Base-by-base conservation (phyloP, 2,329 filamentous ascomycete species). In the Colletotrichum horii region DNA sequence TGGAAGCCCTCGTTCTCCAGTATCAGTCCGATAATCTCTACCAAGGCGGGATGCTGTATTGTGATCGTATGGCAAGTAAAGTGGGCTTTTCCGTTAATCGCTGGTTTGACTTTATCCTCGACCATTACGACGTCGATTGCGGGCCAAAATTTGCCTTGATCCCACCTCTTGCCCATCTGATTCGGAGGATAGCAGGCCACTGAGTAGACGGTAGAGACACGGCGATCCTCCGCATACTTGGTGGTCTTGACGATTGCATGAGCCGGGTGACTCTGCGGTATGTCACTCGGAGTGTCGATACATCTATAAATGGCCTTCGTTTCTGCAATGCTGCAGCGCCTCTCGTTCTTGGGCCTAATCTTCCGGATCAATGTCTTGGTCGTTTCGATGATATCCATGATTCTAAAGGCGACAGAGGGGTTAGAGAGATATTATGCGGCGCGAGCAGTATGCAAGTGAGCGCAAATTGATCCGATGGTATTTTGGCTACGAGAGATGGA, bases 91-190 rank as follows among this genome's bases (percentile, higher is more conserved):
- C 86, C 86, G 0, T 77, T 81, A 48, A 88, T 81, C 70, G 83
- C 81, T 6, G 83, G 82, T 81, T 88, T 87, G 12, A 79, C 79
- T 30, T 74, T 74, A 78, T 89, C 86, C 78, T 87, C 87, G 81
- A 86, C 78, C 82, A 87, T 88, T 85, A 83, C 88, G 24, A 88
- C 80, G 75, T 84, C 86, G 81, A 89, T 86, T 73, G 87, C 86
- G 16, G 85, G 83, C 5, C 83, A 82, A 64, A 85, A 83, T 58
- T 87, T 82, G 8, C 80, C 82, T 55, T 81, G 81, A 62, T 81
- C 79, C 4, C 79, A 81, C 28, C 81, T 80, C 71, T 86, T 87
- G 79, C 83, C 86, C 70, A 86, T 79, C 80, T 87, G 84, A 75
- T 83, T 84, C 43, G 86, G 86, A 4, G 87, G 86, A 67, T 84